Evolutionary conservation across 2,329 filamentous ascomycete genomes (phyloP).

Genomic region (Diplodia mutila): DNA sequence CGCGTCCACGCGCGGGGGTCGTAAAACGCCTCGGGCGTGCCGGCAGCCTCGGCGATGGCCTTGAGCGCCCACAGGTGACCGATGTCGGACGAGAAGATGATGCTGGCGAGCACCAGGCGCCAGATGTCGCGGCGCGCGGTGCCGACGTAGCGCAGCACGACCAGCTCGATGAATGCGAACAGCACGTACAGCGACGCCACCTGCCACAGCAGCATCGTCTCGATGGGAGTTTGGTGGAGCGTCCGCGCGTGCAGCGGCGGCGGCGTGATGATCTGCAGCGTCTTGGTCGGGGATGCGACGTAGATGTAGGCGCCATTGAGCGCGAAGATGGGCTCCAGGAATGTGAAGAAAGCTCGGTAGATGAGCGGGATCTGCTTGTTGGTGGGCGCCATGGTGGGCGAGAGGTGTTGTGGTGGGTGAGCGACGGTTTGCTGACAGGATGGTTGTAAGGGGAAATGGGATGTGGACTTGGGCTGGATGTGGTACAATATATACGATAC

Average conservation of each 20-base stretch:
- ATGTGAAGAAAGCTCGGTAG: conserved; percentile 37
- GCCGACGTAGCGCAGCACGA: conserved; percentile 33
- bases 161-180: conserved; percentile 35
- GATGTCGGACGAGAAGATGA: conserved; percentile 32
- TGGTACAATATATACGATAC: too few species aligned
- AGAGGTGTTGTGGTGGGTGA: too few species aligned
- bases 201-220: conserved; percentile 36
- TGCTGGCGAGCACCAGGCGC: conserved; percentile 32
- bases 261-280: conserved; percentile 29
- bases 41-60: conserved; percentile 30
- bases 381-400: neutral
- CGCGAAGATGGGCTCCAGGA: conserved; percentile 35
- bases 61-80: conserved; percentile 33
- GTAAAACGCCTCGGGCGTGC: conserved; percentile 25
- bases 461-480: too few species aligned
- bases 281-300: conserved; percentile 30
- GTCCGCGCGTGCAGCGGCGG: conserved; percentile 30
- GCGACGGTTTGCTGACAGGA: neutral
- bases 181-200: conserved; percentile 36
- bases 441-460: too few species aligned
- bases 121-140: conserved; percentile 33
- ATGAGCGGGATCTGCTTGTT: conserved; percentile 27
- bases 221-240: conserved; percentile 31
- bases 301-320: conserved; percentile 37
- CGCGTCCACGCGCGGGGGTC: conserved; percentile 29